A percentile compares a stretch with the other conserved stretches of the same genome.
Evolutionary conservation across 345 rosid genomes (phyloP).

Genomic region (Eucalyptus microcorys): DNA sequence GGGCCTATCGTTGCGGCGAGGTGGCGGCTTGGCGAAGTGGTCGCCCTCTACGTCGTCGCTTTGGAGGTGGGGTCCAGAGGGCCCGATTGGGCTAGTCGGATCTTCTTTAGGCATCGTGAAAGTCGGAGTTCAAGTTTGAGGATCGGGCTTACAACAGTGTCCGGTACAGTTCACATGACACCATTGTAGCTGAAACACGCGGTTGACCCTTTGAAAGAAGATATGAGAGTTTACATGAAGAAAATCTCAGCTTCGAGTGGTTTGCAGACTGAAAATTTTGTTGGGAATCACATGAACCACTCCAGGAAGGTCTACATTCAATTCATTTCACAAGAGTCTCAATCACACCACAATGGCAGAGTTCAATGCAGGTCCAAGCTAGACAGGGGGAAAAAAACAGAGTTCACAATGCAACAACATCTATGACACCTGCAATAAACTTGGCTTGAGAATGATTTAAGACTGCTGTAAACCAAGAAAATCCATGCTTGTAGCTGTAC

Average conservation of each 20-base stretch:
- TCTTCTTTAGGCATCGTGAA: no score
- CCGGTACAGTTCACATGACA: no score
- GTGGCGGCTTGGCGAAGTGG: no score
- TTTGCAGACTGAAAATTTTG: slow-evolving; percentile 25
- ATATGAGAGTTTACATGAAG: slow-evolving; percentile 18
- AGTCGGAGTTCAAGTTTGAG: no score
- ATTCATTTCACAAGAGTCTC: not conserved
- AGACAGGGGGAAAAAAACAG: no score
- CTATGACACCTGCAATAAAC: slow-evolving; percentile 36
- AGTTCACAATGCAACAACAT: slow-evolving; percentile 21
- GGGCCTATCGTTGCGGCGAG: no score
- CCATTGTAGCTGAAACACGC: no score
- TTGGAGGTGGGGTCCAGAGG: no score
- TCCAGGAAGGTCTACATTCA: slow-evolving; percentile 25
- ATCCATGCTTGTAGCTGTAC: slow-evolving; percentile 56
- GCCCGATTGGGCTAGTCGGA: no score
- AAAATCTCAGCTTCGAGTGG: slow-evolving; percentile 56
- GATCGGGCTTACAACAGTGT: no score
- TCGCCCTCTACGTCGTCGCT: no score
- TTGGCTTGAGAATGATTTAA: slow-evolving; percentile 31
- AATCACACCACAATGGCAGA: no score
- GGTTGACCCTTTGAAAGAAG: slow-evolving; percentile 20
- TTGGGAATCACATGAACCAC: slow-evolving; percentile 24
- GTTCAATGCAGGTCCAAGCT: not conserved
- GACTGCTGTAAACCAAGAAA: slow-evolving; percentile 45